Base-by-base conservation (phyloP, 371 early-diverging fungal genomes). In the Lichtheimia ramosa region DNA sequence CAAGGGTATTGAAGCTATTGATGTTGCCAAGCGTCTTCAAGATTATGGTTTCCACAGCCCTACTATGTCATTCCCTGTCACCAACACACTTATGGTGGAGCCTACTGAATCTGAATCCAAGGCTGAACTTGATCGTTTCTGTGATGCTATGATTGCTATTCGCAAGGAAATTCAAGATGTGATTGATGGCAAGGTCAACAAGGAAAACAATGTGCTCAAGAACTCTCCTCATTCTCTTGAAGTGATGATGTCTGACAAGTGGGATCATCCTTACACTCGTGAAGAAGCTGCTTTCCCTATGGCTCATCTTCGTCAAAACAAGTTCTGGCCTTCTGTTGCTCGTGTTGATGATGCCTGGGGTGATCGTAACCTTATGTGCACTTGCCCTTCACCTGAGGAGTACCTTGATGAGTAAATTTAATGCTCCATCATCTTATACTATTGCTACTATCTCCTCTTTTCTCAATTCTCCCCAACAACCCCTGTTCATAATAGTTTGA, bases 61-160 rank as follows among this genome's bases (percentile, higher is more conserved):
- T 40, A 98, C 98, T 68, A 97, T 98, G 98, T 96, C 96, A 13
- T 98, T 96, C 93, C 98, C 98, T 39, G 97, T 97, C 21, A 83
- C 93, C 65, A 94, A 96, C 85, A 96, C 97, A 13, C 85, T 98
- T 52, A 97, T 98, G 97, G 89, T 98, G 65, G 98, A 98, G 81
- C 98, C 98, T n/a, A 98, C 98, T 51, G 98, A 98, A 74, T 93
- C 93, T 54, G 98, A 98, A 76, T 80, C 87, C 73, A 88, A 89
- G 71, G 87, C 80, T 62, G 98, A 97, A 73, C 76, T 98, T 34
- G 97, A 98, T 76, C 88, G 94, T 42, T 98, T 98, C 88, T 92
- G 92, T 71, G 96, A 96, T 71, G 98, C 98, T 41, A 92, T 98
- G 94, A 93, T 97, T 55, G 72, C 86, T 42, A 98, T 98, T 58